Conservation (phyloP, 2,329 filamentous ascomycete species). For the Teratosphaeriaceae sp. region DNA sequence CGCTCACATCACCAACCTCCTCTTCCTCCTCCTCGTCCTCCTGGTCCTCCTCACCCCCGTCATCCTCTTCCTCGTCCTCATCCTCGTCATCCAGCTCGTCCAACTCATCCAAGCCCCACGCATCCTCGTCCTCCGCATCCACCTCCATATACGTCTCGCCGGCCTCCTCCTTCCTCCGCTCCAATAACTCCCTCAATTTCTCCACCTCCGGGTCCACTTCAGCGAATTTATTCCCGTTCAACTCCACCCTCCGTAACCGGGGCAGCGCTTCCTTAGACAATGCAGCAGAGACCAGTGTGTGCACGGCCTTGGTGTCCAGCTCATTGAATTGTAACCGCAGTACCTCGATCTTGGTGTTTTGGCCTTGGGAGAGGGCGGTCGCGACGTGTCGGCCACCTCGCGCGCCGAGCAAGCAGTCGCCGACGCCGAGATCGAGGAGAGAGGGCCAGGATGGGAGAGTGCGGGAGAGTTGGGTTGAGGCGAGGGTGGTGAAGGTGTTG, state of each 20-base stretch:
- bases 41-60: slow-evolving; percentile 61
- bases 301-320: slow-evolving; percentile 70
- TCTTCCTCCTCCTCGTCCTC: slow-evolving; percentile 59
- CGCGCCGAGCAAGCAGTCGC: slow-evolving; percentile 76
- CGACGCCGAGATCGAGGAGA: slow-evolving; percentile 77
- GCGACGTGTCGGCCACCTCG: slow-evolving; percentile 71
- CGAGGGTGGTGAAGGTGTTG: slow-evolving; percentile 86
- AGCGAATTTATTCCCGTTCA: slow-evolving; percentile 92
- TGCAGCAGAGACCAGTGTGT: slow-evolving; percentile 62
- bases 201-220: slow-evolving; percentile 74
- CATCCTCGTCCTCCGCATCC: slow-evolving; percentile 60
- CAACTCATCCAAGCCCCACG: slow-evolving; percentile 55
- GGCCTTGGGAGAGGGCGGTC: slow-evolving; percentile 63
- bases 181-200: slow-evolving; percentile 59
- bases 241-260: slow-evolving; percentile 73
- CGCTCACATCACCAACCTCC: slow-evolving; percentile 60
- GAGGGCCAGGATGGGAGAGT: slow-evolving; percentile 68
- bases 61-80: slow-evolving; percentile 61
- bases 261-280: slow-evolving; percentile 56
- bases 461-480: slow-evolving; percentile 69
- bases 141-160: slow-evolving; percentile 47
- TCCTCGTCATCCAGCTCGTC: slow-evolving; percentile 63
- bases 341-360: slow-evolving; percentile 72
- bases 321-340: slow-evolving; percentile 92
- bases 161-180: slow-evolving; percentile 50